Conservation (phyloP, 2,329 filamentous ascomycete species). For the Hawksworthiomyces lignivorus region DNA sequence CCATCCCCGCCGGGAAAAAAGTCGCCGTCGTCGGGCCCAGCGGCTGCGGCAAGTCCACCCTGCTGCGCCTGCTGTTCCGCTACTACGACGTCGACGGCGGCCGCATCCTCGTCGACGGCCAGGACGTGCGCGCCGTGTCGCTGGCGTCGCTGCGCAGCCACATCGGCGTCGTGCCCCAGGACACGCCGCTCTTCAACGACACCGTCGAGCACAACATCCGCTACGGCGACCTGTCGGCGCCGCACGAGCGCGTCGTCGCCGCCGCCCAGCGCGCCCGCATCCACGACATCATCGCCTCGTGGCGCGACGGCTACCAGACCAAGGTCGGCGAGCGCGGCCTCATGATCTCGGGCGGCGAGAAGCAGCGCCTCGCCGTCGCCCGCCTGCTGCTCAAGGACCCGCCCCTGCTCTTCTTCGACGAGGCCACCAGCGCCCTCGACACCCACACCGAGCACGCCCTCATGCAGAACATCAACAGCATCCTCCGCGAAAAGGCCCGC, state of each 20-base stretch:
- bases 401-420: slow-evolving; percentile 29
- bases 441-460: slow-evolving; percentile 79
- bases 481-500: slow-evolving; percentile 76
- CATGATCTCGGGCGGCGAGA: slow-evolving; percentile 45
- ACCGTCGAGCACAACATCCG: slow-evolving; percentile 93
- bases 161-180: slow-evolving; percentile 94
- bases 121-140: slow-evolving; percentile 78
- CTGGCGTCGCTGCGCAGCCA: slow-evolving; percentile 74
- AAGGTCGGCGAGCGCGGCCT: slow-evolving; percentile 57
- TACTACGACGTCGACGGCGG: slow-evolving; percentile 86
- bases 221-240: slow-evolving; percentile 72
- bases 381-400: slow-evolving; percentile 30
- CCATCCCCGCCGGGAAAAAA: slow-evolving; percentile 92
- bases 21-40: slow-evolving; percentile 91
- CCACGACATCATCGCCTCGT: slow-evolving; percentile 69
- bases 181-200: slow-evolving; percentile 95
- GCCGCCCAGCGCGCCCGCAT: slow-evolving; percentile 79
- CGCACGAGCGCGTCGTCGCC: slow-evolving; percentile 61
- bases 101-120: slow-evolving; percentile 82
- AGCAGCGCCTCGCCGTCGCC: slow-evolving; percentile 46
- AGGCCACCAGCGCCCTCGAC: slow-evolving; percentile 20
- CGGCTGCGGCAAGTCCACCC: slow-evolving; percentile 92
- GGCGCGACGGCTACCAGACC: slow-evolving; percentile 84
- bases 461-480: slow-evolving; percentile 85
- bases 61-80: slow-evolving; percentile 83